Percentiles rank a stretch among this genome's conserved stretches.
Conservation (phyloP, 306 rosid species). For the Cucurbita pepo region DNA sequence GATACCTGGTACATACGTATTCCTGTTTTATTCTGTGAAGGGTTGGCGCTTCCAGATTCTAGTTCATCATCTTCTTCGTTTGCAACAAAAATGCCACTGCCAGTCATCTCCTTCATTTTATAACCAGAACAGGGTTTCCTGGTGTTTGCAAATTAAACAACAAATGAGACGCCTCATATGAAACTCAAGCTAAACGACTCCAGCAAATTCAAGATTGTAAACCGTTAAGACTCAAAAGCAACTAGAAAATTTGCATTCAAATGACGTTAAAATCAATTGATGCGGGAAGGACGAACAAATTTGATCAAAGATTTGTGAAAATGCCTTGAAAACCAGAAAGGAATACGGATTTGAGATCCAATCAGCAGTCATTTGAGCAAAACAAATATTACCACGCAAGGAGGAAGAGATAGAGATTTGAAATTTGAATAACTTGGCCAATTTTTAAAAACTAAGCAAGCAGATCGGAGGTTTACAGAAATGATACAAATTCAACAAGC, state of each 20-base stretch:
- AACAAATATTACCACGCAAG: background rate
- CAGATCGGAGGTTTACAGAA: background rate
- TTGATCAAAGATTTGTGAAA: background rate
- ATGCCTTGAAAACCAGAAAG: background rate
- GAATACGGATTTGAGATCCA: background rate
- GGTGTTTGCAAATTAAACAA: constrained; percentile 13
- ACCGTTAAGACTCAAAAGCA: background rate
- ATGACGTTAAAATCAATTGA: background rate
- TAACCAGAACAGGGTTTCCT: constrained; percentile 89
- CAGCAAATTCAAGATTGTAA: background rate
- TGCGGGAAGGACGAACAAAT: background rate
- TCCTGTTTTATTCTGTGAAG: constrained; percentile 50
- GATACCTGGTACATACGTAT: constrained; percentile 88
- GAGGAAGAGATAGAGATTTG: background rate
- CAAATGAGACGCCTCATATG: background rate
- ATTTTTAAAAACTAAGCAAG: background rate
- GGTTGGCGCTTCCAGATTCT: constrained; percentile 48
- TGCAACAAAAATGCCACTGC: constrained; percentile 77
- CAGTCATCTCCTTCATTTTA: constrained; percentile 98
- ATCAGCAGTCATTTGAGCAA: background rate
- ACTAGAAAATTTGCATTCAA: background rate
- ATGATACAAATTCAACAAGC: background rate
- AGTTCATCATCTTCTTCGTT: constrained; percentile 40
- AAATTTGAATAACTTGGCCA: background rate
- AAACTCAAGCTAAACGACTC: background rate